Conservation (phyloP, 495 filamentous ascomycete genomes). For the Hypoxylon cercidicola region DNA sequence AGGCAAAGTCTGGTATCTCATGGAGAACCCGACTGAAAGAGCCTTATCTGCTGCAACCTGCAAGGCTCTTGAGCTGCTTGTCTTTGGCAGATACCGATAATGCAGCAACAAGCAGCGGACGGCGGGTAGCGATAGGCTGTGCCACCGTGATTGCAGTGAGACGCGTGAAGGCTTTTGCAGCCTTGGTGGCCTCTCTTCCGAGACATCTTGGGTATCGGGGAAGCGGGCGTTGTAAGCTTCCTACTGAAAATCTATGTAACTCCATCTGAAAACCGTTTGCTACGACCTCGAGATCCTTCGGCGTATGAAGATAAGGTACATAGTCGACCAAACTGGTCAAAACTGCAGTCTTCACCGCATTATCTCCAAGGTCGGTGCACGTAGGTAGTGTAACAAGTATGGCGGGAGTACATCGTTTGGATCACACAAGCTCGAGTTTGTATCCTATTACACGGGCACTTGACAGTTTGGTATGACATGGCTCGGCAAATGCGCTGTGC, state of each 20-base stretch:
- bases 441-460: conserved; percentile 3
- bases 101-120: conserved; percentile 1
- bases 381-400: conserved; percentile 8
- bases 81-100: conserved; percentile 17
- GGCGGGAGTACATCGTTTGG: conserved; percentile 13
- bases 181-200: conserved; percentile 24
- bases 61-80: conserved; percentile 16
- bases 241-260: conserved; percentile 5
- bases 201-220: conserved; percentile 26
- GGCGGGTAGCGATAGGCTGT: conserved; percentile 3
- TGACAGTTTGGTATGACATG: conserved; percentile 7
- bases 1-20: conserved; percentile 19
- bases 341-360: conserved; percentile 17
- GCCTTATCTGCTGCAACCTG: conserved; percentile 23
- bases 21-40: conserved; percentile 12
- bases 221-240: conserved; percentile 13
- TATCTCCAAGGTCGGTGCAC: conserved; percentile 13
- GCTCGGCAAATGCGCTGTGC: not conserved
- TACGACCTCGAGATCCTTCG: conserved; percentile 10
- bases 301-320: conserved; percentile 1
- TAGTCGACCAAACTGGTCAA: not conserved
- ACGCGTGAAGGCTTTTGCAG: conserved; percentile 20
- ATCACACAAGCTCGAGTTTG: conserved; percentile 11
- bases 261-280: conserved; percentile 22
- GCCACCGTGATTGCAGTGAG: conserved; percentile 6